A percentile compares a stretch with the other conserved stretches of the same genome.
These are phyloP conservation scores for Diplodia sapinea DNA, from an alignment of 2,329 filamentous ascomycete genomes.

Conservation along the genomic window DNA sequence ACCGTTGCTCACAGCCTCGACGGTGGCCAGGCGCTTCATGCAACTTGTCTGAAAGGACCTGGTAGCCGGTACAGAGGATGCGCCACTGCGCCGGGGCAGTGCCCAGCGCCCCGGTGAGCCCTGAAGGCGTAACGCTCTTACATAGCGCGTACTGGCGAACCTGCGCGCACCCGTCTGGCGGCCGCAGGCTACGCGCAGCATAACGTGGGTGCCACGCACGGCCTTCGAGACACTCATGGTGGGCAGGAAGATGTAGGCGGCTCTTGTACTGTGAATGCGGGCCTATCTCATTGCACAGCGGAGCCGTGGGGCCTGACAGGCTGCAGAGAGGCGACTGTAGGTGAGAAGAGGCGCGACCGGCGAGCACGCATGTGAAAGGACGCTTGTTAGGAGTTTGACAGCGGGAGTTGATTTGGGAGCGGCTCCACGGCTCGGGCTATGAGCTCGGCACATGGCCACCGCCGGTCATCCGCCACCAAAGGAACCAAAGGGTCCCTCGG, in stretches of 20 bases:
- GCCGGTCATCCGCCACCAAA: background rate
- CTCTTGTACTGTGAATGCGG: background rate
- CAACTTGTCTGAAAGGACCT: conserved; percentile 19
- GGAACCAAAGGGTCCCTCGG: conserved; percentile 1
- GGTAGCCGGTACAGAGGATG: conserved; percentile 10
- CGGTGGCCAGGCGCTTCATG: conserved; percentile 13
- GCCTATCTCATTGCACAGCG: conserved; percentile 19
- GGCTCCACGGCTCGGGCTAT: conserved; percentile 7
- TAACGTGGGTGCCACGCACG: conserved; percentile 18
- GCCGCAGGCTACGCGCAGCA: conserved; percentile 18
- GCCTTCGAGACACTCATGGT: conserved; percentile 19
- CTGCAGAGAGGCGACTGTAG: background rate
- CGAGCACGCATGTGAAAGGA: conserved; percentile 10
- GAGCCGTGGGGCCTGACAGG: background rate
- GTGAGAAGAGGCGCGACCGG: background rate
- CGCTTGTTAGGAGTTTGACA: background rate
- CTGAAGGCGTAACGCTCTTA: conserved; percentile 19
- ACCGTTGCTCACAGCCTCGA: conserved; percentile 28
- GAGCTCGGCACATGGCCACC: conserved; percentile 5
- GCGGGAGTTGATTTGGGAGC: background rate
- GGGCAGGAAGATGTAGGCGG: background rate
- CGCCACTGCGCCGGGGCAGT: conserved; percentile 21
- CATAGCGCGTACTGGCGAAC: background rate
- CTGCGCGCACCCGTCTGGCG: conserved; percentile 15
- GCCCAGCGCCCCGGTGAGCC: conserved; percentile 26